These are phyloP conservation scores for Coffea canephora DNA, from an alignment of 257 asterid genomes.

Conservation along the genomic window DNA sequence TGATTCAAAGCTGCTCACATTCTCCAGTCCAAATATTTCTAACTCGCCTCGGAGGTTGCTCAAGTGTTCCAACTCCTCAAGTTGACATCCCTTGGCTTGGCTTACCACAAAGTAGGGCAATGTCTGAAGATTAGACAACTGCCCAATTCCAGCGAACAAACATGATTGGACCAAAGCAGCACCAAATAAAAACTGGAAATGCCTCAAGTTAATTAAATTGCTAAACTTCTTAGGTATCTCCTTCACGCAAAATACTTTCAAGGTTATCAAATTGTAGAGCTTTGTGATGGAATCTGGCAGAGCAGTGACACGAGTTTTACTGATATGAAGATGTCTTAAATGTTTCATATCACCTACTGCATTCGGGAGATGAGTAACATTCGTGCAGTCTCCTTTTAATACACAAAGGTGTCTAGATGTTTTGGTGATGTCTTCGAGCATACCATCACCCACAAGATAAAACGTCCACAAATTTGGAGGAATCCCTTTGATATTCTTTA, in stretches of 20 bases:
- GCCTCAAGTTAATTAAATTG: slow-evolving; percentile 23
- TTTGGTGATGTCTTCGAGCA: background rate
- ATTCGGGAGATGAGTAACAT: too few species aligned
- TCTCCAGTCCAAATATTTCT: slow-evolving; percentile 21
- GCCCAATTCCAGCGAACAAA: slow-evolving; percentile 23
- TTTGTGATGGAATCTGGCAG: slow-evolving; percentile 11
- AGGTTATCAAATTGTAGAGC: slow-evolving; percentile 20
- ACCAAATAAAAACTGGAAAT: background rate
- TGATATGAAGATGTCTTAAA: slow-evolving; percentile 16
- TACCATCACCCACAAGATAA: background rate
- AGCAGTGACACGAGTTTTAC: background rate
- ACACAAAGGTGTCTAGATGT: background rate
- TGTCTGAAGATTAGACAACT: slow-evolving; percentile 15
- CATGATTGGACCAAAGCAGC: background rate
- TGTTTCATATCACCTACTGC: slow-evolving; percentile 3
- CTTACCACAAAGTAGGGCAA: slow-evolving; percentile 19
- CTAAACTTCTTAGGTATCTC: background rate
- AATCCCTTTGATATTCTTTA: background rate
- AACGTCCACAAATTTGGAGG: slow-evolving; percentile 5
- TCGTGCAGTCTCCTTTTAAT: background rate
- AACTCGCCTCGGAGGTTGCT: slow-evolving; percentile 16
- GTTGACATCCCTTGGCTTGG: slow-evolving; percentile 11
- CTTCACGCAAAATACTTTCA: slow-evolving; percentile 1
- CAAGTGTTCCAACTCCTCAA: slow-evolving; percentile 19
- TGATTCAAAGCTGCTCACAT: slow-evolving; percentile 4